Base-by-base conservation (phyloP, 1,284 basidiomycete genomes). In the Ceratobasidium theobromae region DNA sequence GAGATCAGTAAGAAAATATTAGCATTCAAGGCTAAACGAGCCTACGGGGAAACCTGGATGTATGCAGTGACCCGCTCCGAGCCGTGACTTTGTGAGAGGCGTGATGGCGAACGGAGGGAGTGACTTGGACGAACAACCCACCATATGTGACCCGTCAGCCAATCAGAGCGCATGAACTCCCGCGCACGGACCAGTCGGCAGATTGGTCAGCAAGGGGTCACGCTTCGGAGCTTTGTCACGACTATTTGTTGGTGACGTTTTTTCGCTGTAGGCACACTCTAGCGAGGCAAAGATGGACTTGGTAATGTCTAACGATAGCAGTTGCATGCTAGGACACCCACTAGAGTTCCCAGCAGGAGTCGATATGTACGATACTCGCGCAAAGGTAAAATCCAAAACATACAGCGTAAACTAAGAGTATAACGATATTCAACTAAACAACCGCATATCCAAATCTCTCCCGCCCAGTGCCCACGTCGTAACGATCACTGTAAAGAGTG, bases 231-330 rank as follows among this genome's bases (percentile, higher is more conserved):
- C 33, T 62, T 62, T 62, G 58, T 62, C 58, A 62, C 58, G 48
- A 48, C 14, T 32, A 25, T 27, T 40, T 35, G 11, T 32, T 30
- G 35, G 58, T 62, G 58, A 62, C 58, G 16, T 52, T 32, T 28
- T 38, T 38, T 16, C 35, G 35, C 9, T 38, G 9, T 16, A 8
- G 16, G 16, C 35, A 16, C 35, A 8, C 16, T 38, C 32, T 84
- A 72, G 53, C 86, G 82, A 71, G 81, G 82, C 0, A 82, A 38
- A 38, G 8, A 38, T 38, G 8, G n/a, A n/a, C n/a, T n/a, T n/a
- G n/a, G n/a, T n/a, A n/a, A n/a, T n/a, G n/a, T n/a, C n/a, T n/a
- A n/a, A n/a, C n/a, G n/a, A n/a, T n/a, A n/a, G n/a, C n/a, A n/a
- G n/a, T n/a, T n/a, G n/a, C n/a, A n/a, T n/a, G n/a, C n/a, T n/a